Conservation (phyloP, 225 moss, liverwort and hornwort species). For the Marchantia polymorpha region DNA sequence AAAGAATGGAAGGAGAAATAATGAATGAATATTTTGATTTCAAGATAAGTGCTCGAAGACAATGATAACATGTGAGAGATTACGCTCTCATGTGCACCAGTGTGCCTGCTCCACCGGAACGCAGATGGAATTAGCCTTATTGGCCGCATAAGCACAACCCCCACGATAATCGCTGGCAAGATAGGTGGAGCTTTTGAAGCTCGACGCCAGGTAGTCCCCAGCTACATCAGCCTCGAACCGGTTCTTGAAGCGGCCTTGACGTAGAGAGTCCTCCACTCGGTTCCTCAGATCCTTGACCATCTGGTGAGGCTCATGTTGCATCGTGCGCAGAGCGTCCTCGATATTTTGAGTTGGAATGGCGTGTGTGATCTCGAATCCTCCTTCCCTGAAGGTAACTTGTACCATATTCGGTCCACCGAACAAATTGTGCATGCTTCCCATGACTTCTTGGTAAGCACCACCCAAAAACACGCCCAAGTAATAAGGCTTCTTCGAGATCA, state of each 20-base stretch:
- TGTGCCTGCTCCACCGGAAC: constrained; percentile 21
- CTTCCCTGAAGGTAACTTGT: constrained; percentile 55
- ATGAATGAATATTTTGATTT: neutral
- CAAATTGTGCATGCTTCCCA: constrained; percentile 85
- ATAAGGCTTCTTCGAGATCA: constrained; percentile 58
- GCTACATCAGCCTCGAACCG: constrained; percentile 52
- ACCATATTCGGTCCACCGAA: constrained; percentile 80
- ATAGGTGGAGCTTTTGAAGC: constrained; percentile 78
- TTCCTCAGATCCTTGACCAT: constrained; percentile 58
- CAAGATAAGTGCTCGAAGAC: neutral
- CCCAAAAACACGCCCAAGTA: constrained; percentile 93
- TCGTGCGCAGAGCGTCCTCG: constrained; percentile 54
- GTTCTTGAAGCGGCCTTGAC: constrained; percentile 36
- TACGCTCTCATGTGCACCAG: constrained; percentile 9
- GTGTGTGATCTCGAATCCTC: constrained; percentile 56
- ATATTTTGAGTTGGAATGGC: constrained; percentile 60
- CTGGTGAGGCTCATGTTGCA: constrained; percentile 66
- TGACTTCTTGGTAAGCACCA: constrained; percentile 86
- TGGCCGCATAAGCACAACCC: constrained; percentile 38
- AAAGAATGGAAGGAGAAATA: constrained; percentile 4
- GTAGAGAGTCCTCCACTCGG: constrained; percentile 54
- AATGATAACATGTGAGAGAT: neutral
- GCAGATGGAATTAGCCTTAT: constrained; percentile 31
- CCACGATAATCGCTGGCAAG: constrained; percentile 35
- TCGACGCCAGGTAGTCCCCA: constrained; percentile 44